Evolutionary conservation across 345 rosid genomes (phyloP), one percentile per base, ranked within the genome.

Genomic region (Turritis glabra): DNA sequence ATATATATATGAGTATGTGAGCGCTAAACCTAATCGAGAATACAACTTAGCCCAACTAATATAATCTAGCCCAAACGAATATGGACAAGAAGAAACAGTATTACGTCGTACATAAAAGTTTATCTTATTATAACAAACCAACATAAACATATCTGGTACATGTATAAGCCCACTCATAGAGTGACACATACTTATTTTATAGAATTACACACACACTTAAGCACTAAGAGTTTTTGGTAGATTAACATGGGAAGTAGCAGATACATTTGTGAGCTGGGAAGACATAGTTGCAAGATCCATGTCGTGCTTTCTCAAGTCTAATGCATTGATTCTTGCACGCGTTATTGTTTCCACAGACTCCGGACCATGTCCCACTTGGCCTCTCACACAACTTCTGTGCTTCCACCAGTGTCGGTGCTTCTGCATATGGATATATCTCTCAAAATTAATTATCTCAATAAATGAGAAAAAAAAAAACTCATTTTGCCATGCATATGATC

Each of bases 311-410:
- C 41, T 58, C 63, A 33, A 89, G 81, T 53, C 30, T 75, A 63
- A 91, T 76, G 63, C 63, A 58, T n/a, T 57, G 62, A 9, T 57
- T 57, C 26, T 17, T 32, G n/a, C 62, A 57, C 0, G 62, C 41
- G 1, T 18, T 32, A 32, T 2, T 30, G 41, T 32, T 30, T 17
- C 40, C 40, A 10, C 62, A 56, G 1, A 56, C 62, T 56, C 62
- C 62, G 1, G 33, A 30, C 33, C 33, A 30, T 30, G 8, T 30
- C 33, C 33, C 33, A 30, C 33, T 5, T 30, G 33, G 33, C 8
- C 33, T 29, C 32, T 7, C 0, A 8, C 8, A 29, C 8, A 29
- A 29, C 32, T 29, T 29, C 8, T 29, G 7, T 6, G 7, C 32
- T 29, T 60, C 48, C 32, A 60, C 65, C 27, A 60, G 32, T 8